phyloP scores from a whole-genome alignment of 73 alveolate species.

The Tetrahymena borealis region DNA sequence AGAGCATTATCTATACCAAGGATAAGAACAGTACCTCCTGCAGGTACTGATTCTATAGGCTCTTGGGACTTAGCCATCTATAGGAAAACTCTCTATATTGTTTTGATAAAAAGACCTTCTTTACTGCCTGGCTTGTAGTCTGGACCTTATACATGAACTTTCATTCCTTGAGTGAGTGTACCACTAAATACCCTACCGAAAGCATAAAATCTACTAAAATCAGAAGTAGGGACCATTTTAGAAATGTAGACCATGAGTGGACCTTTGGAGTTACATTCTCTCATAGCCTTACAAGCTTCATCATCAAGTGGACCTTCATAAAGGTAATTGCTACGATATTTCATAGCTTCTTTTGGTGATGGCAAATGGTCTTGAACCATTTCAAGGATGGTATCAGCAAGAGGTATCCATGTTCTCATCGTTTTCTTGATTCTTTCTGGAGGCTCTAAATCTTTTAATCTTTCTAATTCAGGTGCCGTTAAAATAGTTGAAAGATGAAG shows the following conservation, averaged over 20 bases:
- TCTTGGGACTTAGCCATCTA: constrained; percentile 75
- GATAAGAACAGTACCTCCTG: constrained; percentile 86
- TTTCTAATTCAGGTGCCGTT: constrained; percentile 48
- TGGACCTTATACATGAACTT: constrained; percentile 86
- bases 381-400: constrained; percentile 77
- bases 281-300: constrained; percentile 79
- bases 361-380: constrained; percentile 86
- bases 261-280: constrained; percentile 92
- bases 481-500: constrained; percentile 31
- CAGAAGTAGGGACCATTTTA: constrained; percentile 86
- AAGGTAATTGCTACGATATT: constrained; percentile 70
- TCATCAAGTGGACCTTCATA: constrained; percentile 93
- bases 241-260: constrained; percentile 95
- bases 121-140: constrained; percentile 71
- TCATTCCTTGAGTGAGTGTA: constrained; percentile 72
- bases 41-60: constrained; percentile 69
- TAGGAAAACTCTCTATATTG: constrained; percentile 67
- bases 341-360: constrained; percentile 83
- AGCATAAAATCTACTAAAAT: constrained; percentile 85
- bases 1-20: constrained; percentile 58
- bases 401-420: constrained; percentile 82
- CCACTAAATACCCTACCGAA: constrained; percentile 96
- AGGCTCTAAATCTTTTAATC: no score
- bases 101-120: constrained; percentile 70
- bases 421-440: constrained; percentile 54